Evolutionary conservation across 768 basidiomycete species (phyloP), one percentile per base, ranked within the genome.

Genomic region (Crassisporium funariophilum): DNA sequence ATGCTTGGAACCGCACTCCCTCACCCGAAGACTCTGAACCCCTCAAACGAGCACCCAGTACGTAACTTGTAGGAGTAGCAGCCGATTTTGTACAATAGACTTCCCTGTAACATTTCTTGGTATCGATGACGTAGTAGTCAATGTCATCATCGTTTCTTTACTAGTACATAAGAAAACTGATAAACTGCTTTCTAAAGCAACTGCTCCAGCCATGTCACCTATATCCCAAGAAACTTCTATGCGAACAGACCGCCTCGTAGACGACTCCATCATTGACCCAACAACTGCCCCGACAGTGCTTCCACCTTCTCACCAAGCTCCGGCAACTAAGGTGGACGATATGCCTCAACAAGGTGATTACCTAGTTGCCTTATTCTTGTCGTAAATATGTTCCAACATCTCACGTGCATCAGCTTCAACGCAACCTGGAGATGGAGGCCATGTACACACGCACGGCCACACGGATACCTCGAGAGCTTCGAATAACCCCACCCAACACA

Each of bases 341-440:
- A 36, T 54, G 22, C 62, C 65, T 15, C 70, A 72, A 43, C 74
- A 73, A 58, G 74, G 78, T 77, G 50, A 34, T 43, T 31, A 22
- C 4, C 37, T 50, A 23, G 40, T 8, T 33, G n/a, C 13, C 10
- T 20, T 16, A 34, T 34, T 15, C 12, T 13, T 24, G 21, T 33
- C n/a, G 15, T 17, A 31, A n/a, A 9, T n/a, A 15, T 8, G 3
- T 7, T 46, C 15, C 41, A 29, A 12, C n/a, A 16, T 23, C 25
- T 38, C n/a, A 15, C 44, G 24, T 22, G 4, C 12, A 20, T 4
- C 25, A 75, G 74, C 56, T 21, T 68, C 71, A 2, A 59, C 66
- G 0, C 54, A 58, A 25, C 68, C 72, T 9, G 69, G 59, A n/a
- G 68, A 69, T 42, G 71, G 71, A 15, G 36, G 45, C 1, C 60